phyloP scores from a whole-genome alignment of 306 rosid genomes.

The Carpinus fangiana region DNA sequence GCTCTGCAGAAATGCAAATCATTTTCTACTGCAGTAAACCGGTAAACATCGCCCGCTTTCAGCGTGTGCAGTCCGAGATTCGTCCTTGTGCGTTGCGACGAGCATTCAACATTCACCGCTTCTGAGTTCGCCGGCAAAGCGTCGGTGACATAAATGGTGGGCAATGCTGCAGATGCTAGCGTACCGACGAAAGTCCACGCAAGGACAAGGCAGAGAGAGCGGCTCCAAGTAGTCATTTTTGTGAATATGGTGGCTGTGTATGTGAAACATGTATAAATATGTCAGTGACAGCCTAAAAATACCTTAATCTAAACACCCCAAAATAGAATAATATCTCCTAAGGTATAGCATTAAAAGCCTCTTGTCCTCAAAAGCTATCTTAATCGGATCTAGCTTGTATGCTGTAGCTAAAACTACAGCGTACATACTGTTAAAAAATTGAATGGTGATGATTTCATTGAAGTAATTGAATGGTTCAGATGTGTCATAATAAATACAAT shows the following conservation, averaged over 20 bases:
- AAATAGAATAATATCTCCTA: too few species aligned
- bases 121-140: neutral
- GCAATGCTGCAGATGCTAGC: neutral
- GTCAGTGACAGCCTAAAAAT: too few species aligned
- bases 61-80: neutral
- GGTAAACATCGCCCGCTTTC: neutral
- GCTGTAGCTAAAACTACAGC: too few species aligned
- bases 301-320: too few species aligned
- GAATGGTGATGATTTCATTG: too few species aligned
- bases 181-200: neutral
- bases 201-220: neutral
- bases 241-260: neutral
- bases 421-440: too few species aligned
- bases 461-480: too few species aligned
- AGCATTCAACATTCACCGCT: neutral
- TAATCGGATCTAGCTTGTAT: too few species aligned
- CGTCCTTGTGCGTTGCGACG: neutral
- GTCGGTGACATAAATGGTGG: neutral
- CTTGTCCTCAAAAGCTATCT: too few species aligned
- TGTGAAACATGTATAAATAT: too few species aligned
- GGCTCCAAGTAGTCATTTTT: neutral
- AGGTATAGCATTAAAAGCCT: too few species aligned
- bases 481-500: too few species aligned
- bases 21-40: neutral
- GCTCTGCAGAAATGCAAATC: neutral